Conservation (phyloP, 2,329 filamentous ascomycete species). For the Ophiostoma australiae region DNA sequence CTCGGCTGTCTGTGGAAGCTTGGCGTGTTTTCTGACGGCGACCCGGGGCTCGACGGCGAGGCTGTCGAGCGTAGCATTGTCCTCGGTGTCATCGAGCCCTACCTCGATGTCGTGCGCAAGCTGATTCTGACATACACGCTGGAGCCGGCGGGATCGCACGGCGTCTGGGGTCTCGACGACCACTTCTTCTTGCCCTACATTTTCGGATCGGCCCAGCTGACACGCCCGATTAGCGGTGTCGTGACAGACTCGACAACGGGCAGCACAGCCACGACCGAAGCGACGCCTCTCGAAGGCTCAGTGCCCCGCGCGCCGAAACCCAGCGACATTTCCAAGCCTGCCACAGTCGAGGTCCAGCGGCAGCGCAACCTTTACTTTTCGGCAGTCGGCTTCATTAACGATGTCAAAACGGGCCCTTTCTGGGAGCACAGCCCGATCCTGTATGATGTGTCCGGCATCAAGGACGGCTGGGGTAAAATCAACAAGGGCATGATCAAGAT, state of each 20-base stretch:
- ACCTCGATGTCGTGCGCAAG: conserved; percentile 71
- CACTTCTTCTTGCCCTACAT: conserved; percentile 93
- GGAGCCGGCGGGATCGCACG: conserved; percentile 92
- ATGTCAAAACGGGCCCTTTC: conserved; percentile 93
- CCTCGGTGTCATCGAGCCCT: conserved; percentile 77
- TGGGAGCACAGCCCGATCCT: conserved; percentile 96
- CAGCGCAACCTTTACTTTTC: conserved; percentile 83
- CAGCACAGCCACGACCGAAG: conserved; percentile 39
- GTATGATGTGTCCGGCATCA: conserved; percentile 88
- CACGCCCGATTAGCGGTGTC: conserved; percentile 57
- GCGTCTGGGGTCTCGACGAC: conserved; percentile 98
- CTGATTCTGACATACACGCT: conserved; percentile 88
- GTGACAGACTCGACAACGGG: conserved; percentile 37
- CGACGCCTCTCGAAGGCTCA: conserved; percentile 75
- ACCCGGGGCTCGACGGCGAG: conserved; percentile 36
- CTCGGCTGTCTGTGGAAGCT: conserved; percentile 88
- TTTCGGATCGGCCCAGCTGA: conserved; percentile 86
- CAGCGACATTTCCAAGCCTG: conserved; percentile 59
- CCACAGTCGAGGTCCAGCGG: conserved; percentile 61
- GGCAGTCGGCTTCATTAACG: conserved; percentile 93
- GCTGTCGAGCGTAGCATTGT: conserved; percentile 74
- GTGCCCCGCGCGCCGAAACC: conserved; percentile 66
- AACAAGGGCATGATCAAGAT: conserved; percentile 99
- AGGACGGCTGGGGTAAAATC: conserved; percentile 95
- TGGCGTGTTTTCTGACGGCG: conserved; percentile 63